Conservation (phyloP, 768 basidiomycete genomes). For the Lactifluus piperatus region DNA sequence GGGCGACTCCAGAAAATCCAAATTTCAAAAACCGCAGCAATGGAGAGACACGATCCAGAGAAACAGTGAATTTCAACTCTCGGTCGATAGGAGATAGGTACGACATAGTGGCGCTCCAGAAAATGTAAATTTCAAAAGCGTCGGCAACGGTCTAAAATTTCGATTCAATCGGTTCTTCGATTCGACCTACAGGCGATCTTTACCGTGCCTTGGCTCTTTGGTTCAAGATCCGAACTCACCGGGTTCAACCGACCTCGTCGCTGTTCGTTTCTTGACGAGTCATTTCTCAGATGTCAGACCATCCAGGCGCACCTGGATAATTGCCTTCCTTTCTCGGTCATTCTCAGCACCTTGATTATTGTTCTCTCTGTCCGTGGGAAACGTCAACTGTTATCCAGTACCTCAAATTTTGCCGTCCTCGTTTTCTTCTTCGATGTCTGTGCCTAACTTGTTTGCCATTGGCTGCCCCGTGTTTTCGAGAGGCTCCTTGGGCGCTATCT, state of each 20-base stretch:
- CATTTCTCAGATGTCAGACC: constrained; percentile 2
- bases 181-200: constrained; percentile 6
- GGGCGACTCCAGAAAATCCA: too few species aligned
- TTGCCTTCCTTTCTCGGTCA: too few species aligned
- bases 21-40: too few species aligned
- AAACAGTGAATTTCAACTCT: too few species aligned
- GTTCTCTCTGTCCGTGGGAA: not conserved
- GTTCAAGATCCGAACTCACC: constrained; percentile 20
- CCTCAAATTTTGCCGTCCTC: not conserved
- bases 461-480: not conserved
- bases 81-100: too few species aligned
- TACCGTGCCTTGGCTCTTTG: constrained; percentile 17
- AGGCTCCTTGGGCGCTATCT: not conserved
- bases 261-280: not conserved
- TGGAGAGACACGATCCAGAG: too few species aligned
- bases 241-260: not conserved
- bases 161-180: constrained; percentile 9
- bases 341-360: not conserved
- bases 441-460: not conserved
- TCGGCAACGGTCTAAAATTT: not conserved
- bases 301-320: not conserved
- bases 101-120: constrained; percentile 7
- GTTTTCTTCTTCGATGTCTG: not conserved
- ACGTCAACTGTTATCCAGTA: not conserved
- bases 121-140: constrained; percentile 9